A percentile compares a stretch with the other conserved stretches of the same genome.
Conservation (phyloP, 2,329 filamentous ascomycete species). For the Neocatenulostroma microsporum region DNA sequence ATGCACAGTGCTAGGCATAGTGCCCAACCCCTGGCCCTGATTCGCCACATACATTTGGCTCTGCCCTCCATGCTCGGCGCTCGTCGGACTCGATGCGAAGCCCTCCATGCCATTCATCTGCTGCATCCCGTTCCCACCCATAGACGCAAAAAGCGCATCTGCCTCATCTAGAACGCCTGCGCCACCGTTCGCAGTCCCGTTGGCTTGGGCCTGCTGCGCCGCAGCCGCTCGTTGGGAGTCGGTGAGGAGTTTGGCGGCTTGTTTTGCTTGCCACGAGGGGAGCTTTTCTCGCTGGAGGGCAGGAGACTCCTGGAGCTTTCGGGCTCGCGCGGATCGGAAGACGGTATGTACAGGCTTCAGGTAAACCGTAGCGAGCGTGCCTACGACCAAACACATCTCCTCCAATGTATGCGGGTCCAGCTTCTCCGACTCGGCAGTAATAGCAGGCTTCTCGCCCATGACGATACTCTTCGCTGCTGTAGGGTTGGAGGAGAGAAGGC, state of each 20-base stretch:
- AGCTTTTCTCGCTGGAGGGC: conserved; percentile 70
- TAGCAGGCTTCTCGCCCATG: conserved; percentile 95
- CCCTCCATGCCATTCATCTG: conserved; percentile 49
- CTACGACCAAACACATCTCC: conserved; percentile 94
- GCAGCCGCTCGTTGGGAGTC: conserved; percentile 1
- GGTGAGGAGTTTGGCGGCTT: conserved; percentile 21
- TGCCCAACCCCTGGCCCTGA: conserved; percentile 69
- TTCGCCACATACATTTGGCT: conserved; percentile 62
- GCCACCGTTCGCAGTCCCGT: conserved; percentile 33
- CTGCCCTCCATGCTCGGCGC: conserved; percentile 14
- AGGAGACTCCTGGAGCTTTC: conserved; percentile 71
- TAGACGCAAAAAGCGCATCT: conserved; percentile 78
- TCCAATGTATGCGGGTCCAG: conserved; percentile 85
- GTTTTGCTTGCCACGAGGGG: conserved; percentile 46
- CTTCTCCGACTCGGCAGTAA: conserved; percentile 92
- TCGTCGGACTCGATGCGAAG: conserved; percentile 30
- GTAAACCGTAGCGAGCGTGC: conserved; percentile 93
- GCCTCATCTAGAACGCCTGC: conserved; percentile 67
- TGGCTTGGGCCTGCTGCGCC: conserved; percentile 1
- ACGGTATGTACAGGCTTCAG: conserved; percentile 96
- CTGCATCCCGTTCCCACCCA: conserved; percentile 64
- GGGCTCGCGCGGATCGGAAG: conserved; percentile 78
- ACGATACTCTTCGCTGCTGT: conserved; percentile 77
- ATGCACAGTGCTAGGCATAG: conserved; percentile 62
- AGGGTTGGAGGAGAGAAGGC: conserved; percentile 85